Evolutionary conservation across 2,329 filamentous ascomycete species (phyloP).

Genomic region (Grosmannia huntii): DNA sequence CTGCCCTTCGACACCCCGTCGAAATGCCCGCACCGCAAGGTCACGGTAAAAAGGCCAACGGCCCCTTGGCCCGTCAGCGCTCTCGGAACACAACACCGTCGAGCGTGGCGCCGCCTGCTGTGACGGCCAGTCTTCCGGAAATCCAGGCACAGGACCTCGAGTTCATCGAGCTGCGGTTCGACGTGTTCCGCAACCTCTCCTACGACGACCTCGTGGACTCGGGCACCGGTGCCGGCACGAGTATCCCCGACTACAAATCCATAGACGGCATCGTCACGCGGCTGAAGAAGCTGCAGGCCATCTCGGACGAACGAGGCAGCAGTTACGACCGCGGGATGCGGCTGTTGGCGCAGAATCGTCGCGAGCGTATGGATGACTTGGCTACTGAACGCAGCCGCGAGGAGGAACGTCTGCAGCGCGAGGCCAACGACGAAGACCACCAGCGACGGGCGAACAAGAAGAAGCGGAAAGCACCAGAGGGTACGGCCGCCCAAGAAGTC

Average conservation of each 20-base stretch:
- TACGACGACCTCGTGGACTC: conserved; percentile 61
- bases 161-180: conserved; percentile 52
- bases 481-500: conserved; percentile 37
- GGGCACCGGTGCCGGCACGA: conserved; percentile 34
- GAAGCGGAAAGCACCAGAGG: conserved; percentile 56
- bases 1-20: not conserved
- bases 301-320: conserved; percentile 53
- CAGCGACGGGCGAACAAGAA: conserved; percentile 54
- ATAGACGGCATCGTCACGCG: conserved; percentile 51
- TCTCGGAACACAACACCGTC: conserved; percentile 67
- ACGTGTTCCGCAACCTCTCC: conserved; percentile 44
- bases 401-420: conserved; percentile 35
- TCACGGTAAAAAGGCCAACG: conserved; percentile 51
- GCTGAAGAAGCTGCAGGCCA: conserved; percentile 50
- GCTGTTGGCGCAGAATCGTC: conserved; percentile 51
- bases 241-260: conserved; percentile 50
- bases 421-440: conserved; percentile 32
- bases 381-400: conserved; percentile 32
- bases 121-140: conserved; percentile 38
- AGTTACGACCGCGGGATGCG: conserved; percentile 65
- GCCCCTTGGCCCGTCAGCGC: conserved; percentile 48
- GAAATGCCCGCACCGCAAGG: conserved; percentile 28
- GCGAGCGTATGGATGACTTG: conserved; percentile 44
- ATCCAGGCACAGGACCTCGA: conserved; percentile 46
- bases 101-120: conserved; percentile 26